Conservation (phyloP, 2,329 filamentous ascomycete species). For the Beauveria medogensis region DNA sequence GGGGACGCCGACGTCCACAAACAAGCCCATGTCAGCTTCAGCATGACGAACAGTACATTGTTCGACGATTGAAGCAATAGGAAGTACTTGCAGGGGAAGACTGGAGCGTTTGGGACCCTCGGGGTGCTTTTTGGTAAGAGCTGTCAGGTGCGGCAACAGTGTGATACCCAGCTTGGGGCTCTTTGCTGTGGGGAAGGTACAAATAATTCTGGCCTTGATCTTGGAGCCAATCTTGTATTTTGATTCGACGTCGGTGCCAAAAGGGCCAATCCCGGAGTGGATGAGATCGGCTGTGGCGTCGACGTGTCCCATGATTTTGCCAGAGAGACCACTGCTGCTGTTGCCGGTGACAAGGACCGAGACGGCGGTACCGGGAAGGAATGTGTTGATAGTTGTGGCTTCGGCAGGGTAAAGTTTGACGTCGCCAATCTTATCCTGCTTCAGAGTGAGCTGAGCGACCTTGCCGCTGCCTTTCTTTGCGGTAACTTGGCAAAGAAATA, state of each 20-base stretch:
- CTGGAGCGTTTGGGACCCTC: slow-evolving; percentile 29
- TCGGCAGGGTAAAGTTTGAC: slow-evolving; percentile 58
- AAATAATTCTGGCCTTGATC: slow-evolving; percentile 78
- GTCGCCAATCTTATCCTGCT: slow-evolving; percentile 61
- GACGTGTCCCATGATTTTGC: slow-evolving; percentile 86
- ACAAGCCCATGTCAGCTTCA: slow-evolving; percentile 72
- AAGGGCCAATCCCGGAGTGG: slow-evolving; percentile 71
- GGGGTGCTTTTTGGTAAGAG: slow-evolving; percentile 44
- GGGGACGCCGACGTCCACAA: slow-evolving; percentile 56
- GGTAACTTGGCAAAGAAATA: slow-evolving; percentile 75
- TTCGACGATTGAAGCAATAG: slow-evolving; percentile 68
- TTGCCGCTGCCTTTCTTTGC: slow-evolving; percentile 66
- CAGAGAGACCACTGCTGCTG: slow-evolving; percentile 64
- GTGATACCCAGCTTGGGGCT: slow-evolving; percentile 82
- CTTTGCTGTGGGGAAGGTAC: slow-evolving; percentile 72
- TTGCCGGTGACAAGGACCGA: slow-evolving; percentile 77
- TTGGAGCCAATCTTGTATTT: slow-evolving; percentile 80
- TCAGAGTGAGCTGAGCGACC: slow-evolving; percentile 76
- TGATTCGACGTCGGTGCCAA: slow-evolving; percentile 61
- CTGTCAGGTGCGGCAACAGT: slow-evolving; percentile 72
- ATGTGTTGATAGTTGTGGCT: slow-evolving; percentile 81
- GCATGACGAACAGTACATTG: slow-evolving; percentile 74
- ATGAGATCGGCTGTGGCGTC: slow-evolving; percentile 86
- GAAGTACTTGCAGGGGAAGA: slow-evolving; percentile 50
- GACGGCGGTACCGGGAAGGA: slow-evolving; percentile 84